Evolutionary conservation across 352 stramenopile species (phyloP).

Genomic region (Peronospora tabacina): DNA sequence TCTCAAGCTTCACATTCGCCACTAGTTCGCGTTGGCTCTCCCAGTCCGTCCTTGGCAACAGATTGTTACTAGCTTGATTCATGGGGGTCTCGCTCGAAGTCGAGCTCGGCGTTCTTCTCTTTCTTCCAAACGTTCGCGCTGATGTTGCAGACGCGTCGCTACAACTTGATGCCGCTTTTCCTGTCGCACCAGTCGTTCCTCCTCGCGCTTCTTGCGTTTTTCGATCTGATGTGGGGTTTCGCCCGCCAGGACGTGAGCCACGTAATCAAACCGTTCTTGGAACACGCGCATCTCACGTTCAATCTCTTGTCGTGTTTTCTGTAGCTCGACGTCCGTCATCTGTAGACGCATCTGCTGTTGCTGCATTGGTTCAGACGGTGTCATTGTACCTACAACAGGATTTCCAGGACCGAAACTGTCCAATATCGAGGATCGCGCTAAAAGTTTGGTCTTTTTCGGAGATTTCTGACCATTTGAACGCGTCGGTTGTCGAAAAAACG

Average conservation of each 20-base stretch:
- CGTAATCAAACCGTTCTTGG: slow-evolving; percentile 41
- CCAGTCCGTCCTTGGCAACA: slow-evolving; percentile 18
- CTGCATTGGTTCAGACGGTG: background rate
- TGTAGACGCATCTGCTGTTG: background rate
- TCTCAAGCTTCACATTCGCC: slow-evolving; percentile 1
- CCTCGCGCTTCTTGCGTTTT: slow-evolving; percentile 40
- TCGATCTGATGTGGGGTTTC: slow-evolving; percentile 60
- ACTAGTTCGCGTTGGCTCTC: background rate
- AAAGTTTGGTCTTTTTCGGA: slow-evolving; percentile 1
- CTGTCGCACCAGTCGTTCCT: slow-evolving; percentile 42
- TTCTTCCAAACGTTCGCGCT: slow-evolving; percentile 42
- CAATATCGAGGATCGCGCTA: slow-evolving; percentile 30
- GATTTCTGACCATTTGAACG: slow-evolving; percentile 6
- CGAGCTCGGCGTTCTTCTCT: slow-evolving; percentile 34
- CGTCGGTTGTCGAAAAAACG: slow-evolving; percentile 3
- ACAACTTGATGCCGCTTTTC: slow-evolving; percentile 36
- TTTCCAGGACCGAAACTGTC: slow-evolving; percentile 3
- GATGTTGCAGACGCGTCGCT: slow-evolving; percentile 42
- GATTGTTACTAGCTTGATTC: slow-evolving; percentile 35
- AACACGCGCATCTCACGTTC: slow-evolving; percentile 38
- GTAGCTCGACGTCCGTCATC: slow-evolving; percentile 17
- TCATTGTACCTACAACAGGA: background rate
- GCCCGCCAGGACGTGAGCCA: slow-evolving; percentile 54
- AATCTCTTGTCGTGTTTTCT: slow-evolving; percentile 28
- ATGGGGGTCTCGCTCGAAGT: slow-evolving; percentile 20